Percentiles rank a stretch among this genome's conserved stretches.
Conservation (phyloP, 2,329 filamentous ascomycete species). For the Exophiala phaeomuriformis region DNA sequence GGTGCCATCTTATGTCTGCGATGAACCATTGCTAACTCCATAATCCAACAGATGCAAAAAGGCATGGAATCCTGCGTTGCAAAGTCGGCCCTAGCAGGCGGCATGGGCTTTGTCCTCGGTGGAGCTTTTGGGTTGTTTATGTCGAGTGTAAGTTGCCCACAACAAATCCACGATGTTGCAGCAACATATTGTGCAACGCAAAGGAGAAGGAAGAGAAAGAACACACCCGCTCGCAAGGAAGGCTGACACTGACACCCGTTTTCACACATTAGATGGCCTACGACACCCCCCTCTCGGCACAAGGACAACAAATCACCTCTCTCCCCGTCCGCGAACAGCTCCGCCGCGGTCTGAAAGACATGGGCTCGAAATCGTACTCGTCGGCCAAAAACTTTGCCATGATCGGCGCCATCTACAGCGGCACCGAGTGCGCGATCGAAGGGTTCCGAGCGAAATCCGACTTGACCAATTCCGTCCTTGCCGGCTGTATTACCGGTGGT, state of each 20-base stretch:
- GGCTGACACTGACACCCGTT: neutral
- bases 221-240: no score
- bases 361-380: conserved; percentile 75
- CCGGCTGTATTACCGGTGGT: conserved; percentile 85
- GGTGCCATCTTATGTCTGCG: no score
- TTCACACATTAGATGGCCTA: conserved; percentile 72
- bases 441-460: conserved; percentile 88
- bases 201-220: neutral
- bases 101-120: conserved; percentile 89
- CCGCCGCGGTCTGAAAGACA: conserved; percentile 80
- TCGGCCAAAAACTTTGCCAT: conserved; percentile 93
- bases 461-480: conserved; percentile 74
- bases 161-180: no score
- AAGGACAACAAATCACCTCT: conserved; percentile 48
- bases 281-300: conserved; percentile 72
- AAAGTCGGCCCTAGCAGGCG: conserved; percentile 83
- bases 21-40: no score
- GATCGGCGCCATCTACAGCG: conserved; percentile 82
- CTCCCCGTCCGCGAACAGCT: conserved; percentile 82
- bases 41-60: conserved; percentile 57
- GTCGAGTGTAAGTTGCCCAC: conserved; percentile 58
- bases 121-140: conserved; percentile 96
- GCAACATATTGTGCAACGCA: neutral
- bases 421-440: conserved; percentile 94
- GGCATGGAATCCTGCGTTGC: conserved; percentile 88